phyloP scores from a whole-genome alignment of 345 rosid species.

The Boechera divaricarpa region DNA sequence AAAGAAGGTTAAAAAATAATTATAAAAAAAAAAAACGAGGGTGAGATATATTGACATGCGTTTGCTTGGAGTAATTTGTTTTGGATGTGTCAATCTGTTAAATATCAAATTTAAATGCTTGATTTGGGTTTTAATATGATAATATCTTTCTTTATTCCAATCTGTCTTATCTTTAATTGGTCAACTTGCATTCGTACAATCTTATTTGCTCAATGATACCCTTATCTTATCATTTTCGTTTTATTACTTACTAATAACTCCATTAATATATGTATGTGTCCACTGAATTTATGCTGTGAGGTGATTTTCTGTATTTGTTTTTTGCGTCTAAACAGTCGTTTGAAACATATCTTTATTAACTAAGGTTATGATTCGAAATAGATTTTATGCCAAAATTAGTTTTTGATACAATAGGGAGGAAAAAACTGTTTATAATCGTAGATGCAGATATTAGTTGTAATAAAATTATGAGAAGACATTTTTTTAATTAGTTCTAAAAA shows the following conservation, averaged over 20 bases:
- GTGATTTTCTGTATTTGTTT: neutral
- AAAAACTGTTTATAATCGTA: no score
- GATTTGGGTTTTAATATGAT: neutral
- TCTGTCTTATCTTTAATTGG: constrained; percentile 25
- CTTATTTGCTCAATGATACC: constrained; percentile 15
- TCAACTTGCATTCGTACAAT: constrained; percentile 35
- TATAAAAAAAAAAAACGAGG: neutral
- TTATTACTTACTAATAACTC: neutral
- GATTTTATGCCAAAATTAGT: neutral
- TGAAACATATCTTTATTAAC: neutral
- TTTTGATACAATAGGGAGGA: no score
- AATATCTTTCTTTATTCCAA: constrained; percentile 24
- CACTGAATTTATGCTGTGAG: neutral
- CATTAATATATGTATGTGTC: neutral
- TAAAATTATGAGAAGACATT: neutral
- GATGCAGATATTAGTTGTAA: no score
- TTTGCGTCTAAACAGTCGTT: neutral
- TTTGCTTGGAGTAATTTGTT: constrained; percentile 36
- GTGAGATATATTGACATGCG: constrained; percentile 39
- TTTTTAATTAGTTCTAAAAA: neutral
- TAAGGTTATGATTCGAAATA: neutral
- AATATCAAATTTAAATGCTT: constrained; percentile 28
- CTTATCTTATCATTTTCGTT: constrained; percentile 25
- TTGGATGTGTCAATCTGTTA: constrained; percentile 38
- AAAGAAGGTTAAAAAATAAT: neutral